A percentile compares a stretch with the other conserved stretches of the same genome.
Evolutionary conservation across 179 eudicot genomes (phyloP).

Genomic region (Corrigiola litoralis): DNA sequence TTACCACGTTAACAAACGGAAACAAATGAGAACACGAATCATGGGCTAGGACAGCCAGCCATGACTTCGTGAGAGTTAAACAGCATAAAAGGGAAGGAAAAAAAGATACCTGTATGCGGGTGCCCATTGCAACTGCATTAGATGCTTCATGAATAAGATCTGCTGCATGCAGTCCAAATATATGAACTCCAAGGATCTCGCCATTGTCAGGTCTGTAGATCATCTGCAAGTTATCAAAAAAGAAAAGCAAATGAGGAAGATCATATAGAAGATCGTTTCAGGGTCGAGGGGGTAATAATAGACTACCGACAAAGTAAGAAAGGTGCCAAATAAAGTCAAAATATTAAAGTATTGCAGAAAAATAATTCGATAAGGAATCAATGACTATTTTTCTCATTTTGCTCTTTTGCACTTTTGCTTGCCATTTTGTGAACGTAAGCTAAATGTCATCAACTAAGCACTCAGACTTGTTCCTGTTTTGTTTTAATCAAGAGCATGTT

Average conservation of each 20-base stretch:
- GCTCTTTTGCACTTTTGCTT: too few species aligned
- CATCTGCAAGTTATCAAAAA: conserved; percentile 48
- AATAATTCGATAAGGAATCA: too few species aligned
- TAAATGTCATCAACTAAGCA: too few species aligned
- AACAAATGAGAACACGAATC: not conserved
- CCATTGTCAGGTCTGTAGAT: conserved; percentile 98
- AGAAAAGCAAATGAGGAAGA: conserved; percentile 11
- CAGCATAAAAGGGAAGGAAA: too few species aligned
- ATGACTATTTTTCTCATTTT: too few species aligned
- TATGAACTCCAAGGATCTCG: conserved; percentile 98
- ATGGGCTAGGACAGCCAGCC: not conserved
- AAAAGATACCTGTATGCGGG: conserved; percentile 62
- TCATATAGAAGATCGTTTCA: not conserved
- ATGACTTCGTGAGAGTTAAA: not conserved
- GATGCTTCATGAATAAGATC: conserved; percentile 99
- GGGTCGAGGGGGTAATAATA: not conserved
- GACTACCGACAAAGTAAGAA: not conserved
- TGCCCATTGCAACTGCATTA: conserved; percentile 94
- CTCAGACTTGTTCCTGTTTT: too few species aligned
- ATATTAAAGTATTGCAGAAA: too few species aligned
- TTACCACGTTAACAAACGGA: not conserved
- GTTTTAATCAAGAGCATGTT: too few species aligned
- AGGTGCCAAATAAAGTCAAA: too few species aligned
- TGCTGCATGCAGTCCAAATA: conserved; percentile 96
- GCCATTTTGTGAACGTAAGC: too few species aligned